Percentiles rank a stretch among this genome's conserved stretches.
phyloP scores from a whole-genome alignment of 371 early-diverging fungal species.

The Smittium mucronatum region DNA sequence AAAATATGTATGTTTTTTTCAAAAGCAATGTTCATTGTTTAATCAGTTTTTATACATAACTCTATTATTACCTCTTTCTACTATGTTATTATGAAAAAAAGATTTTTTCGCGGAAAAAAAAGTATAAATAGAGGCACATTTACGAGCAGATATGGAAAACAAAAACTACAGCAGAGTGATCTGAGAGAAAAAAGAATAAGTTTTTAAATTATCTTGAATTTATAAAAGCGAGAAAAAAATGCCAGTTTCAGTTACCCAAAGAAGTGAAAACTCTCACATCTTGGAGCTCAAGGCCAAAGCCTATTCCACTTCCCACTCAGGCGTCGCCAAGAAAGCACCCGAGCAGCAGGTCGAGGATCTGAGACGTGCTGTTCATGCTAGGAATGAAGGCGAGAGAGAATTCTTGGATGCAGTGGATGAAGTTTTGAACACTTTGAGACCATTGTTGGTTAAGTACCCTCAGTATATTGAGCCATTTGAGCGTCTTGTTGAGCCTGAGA shows the following conservation, averaged over 20 bases:
- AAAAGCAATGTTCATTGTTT: too few species aligned
- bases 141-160: too few species aligned
- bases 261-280: background rate
- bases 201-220: too few species aligned
- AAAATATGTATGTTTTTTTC: too few species aligned
- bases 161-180: too few species aligned
- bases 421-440: conserved; percentile 28
- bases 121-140: too few species aligned
- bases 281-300: background rate
- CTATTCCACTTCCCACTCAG: background rate
- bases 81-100: too few species aligned
- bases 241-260: background rate
- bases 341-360: conserved; percentile 2
- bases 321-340: background rate
- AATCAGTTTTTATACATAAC: too few species aligned
- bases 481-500: conserved; percentile 34
- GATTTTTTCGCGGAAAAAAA: too few species aligned
- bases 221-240: too few species aligned
- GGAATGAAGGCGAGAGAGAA: conserved; percentile 29
- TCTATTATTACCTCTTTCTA: too few species aligned
- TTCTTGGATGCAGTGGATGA: conserved; percentile 31
- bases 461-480: conserved; percentile 30
- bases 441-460: conserved; percentile 27
- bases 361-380: conserved; percentile 14
- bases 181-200: too few species aligned